These are phyloP conservation scores for Trichoderma koningii DNA, from an alignment of 2,329 filamentous ascomycete species.

Conservation along the genomic window DNA sequence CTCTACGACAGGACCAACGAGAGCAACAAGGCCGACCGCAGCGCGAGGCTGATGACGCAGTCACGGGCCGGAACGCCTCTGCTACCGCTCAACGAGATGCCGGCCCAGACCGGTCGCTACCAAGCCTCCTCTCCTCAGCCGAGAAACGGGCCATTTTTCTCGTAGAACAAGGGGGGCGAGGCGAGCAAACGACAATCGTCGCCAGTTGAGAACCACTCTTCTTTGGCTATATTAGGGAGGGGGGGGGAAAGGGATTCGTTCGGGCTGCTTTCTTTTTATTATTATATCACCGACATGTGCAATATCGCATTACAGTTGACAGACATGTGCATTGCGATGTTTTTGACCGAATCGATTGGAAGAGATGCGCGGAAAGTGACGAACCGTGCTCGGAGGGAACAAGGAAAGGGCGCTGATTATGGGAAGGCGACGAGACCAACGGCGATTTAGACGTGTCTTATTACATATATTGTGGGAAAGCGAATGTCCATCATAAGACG, in stretches of 20 bases:
- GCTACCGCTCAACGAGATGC: slow-evolving; percentile 63
- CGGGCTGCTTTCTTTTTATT: background rate
- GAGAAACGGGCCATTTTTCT: slow-evolving; percentile 26
- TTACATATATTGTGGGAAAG: background rate
- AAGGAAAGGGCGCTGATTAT: background rate
- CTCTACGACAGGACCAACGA: slow-evolving; percentile 92
- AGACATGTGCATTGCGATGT: background rate
- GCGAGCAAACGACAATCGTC: background rate
- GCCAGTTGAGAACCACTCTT: background rate
- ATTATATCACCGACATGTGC: background rate
- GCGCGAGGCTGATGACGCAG: slow-evolving; percentile 65
- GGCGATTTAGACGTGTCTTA: background rate
- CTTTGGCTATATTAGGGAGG: background rate
- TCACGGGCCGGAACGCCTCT: slow-evolving; percentile 49
- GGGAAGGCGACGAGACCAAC: background rate
- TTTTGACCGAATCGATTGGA: too few relatives aligned
- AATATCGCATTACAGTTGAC: background rate
- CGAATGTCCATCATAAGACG: background rate
- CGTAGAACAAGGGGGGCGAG: background rate
- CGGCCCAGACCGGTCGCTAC: slow-evolving; percentile 31
- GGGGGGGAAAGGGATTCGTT: background rate
- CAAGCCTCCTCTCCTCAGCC: slow-evolving; percentile 32
- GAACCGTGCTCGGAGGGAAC: background rate
- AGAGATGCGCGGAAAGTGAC: background rate
- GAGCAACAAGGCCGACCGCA: slow-evolving; percentile 82